Evolutionary conservation across 2,329 filamentous ascomycete species (phyloP).

Genomic region (Septoria petroselini): DNA sequence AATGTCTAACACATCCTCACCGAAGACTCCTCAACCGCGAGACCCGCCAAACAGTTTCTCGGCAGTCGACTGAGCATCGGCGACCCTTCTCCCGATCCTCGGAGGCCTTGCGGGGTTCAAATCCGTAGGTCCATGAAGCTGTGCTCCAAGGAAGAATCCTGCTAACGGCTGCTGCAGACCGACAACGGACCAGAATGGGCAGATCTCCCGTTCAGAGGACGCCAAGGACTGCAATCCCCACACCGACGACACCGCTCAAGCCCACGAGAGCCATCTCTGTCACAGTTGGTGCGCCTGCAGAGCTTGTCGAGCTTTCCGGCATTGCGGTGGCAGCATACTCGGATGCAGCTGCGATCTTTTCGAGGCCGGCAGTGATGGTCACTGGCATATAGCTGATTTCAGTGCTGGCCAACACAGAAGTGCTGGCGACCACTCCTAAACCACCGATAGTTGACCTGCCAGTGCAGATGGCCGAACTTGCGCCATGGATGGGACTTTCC

Average conservation of each 20-base stretch:
- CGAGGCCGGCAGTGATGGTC: constrained; percentile 31
- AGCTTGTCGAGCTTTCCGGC: constrained; percentile 12
- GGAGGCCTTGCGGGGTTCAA: background rate
- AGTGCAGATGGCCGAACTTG: constrained; percentile 30
- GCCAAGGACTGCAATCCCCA: constrained; percentile 18
- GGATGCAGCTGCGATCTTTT: constrained; percentile 23
- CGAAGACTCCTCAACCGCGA: constrained; percentile 4
- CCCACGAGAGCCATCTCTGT: constrained; percentile 16
- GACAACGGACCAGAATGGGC: background rate
- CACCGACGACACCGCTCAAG: constrained; percentile 12
- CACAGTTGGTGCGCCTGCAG: constrained; percentile 16
- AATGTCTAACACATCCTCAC: background rate
- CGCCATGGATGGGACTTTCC: constrained; percentile 20
- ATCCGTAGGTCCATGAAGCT: background rate
- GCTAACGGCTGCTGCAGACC: background rate
- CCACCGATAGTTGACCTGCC: constrained; percentile 25
- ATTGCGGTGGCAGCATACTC: constrained; percentile 17
- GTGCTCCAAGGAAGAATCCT: no score
- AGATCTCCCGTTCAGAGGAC: constrained; percentile 13
- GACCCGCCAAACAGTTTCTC: constrained; percentile 9
- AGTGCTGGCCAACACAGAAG: constrained; percentile 30
- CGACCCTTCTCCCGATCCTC: background rate
- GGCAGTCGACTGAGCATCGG: constrained; percentile 3
- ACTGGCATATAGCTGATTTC: constrained; percentile 32
- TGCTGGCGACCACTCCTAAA: constrained; percentile 30